Evolutionary conservation across 352 stramenopile species (phyloP).

Genomic region (Peronosclerospora sorghi): DNA sequence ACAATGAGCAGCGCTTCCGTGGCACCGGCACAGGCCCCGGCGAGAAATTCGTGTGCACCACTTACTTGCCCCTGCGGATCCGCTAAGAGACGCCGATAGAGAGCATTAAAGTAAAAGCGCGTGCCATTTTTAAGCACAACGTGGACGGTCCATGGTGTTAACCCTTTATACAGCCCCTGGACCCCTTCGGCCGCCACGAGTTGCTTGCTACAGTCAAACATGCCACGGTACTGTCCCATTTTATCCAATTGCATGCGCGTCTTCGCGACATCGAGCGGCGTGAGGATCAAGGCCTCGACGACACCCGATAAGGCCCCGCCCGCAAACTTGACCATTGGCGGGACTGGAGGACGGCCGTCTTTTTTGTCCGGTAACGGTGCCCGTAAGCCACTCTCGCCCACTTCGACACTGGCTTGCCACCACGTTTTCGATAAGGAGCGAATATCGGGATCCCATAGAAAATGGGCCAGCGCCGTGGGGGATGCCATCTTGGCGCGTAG

Average conservation of each 20-base stretch:
- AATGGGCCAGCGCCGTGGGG: conserved; percentile 53
- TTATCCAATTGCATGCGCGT: conserved; percentile 85
- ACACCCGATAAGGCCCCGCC: conserved; percentile 77
- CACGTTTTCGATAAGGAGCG: conserved; percentile 78
- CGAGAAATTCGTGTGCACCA: conserved; percentile 71
- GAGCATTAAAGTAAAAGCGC: conserved; percentile 84
- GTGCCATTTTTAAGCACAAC: conserved; percentile 84
- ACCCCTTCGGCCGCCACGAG: conserved; percentile 67
- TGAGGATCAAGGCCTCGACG: conserved; percentile 77
- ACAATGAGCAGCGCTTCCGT: conserved; percentile 96
- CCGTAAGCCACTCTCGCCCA: conserved; percentile 61
- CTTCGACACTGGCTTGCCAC: conserved; percentile 78
- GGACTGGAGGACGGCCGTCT: conserved; percentile 15
- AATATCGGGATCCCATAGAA: conserved; percentile 76
- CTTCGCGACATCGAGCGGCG: conserved; percentile 83
- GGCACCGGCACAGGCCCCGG: conserved; percentile 87
- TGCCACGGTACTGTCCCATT: conserved; percentile 73
- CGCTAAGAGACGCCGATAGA: conserved; percentile 64
- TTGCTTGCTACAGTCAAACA: conserved; percentile 78
- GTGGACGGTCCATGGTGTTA: conserved; percentile 84
- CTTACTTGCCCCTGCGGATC: conserved; percentile 78
- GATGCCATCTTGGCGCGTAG: conserved; percentile 70
- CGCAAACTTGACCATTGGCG: conserved; percentile 64
- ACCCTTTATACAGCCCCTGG: conserved; percentile 79
- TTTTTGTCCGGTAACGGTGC: conserved; percentile 32